Evolutionary conservation across 768 basidiomycete species (phyloP).

Genomic region (Trametes cinnabarina): DNA sequence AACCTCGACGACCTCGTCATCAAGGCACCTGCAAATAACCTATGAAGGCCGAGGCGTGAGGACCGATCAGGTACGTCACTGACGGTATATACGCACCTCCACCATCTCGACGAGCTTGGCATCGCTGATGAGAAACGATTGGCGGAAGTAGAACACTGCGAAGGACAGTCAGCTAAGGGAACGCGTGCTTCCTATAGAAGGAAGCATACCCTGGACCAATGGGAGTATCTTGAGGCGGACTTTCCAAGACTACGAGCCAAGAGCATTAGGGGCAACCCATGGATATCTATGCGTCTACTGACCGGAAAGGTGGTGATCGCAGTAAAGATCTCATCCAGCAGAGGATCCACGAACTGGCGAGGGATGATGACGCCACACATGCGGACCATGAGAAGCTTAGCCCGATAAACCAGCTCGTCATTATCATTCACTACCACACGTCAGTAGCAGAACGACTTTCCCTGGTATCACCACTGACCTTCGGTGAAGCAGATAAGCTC

Average conservation of each 20-base stretch:
- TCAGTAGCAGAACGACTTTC: neutral
- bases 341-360: slow-evolving; percentile 58
- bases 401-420: slow-evolving; percentile 62
- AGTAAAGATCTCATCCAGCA: slow-evolving; percentile 71
- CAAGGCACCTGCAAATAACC: slow-evolving; percentile 77
- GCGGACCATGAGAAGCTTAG: slow-evolving; percentile 69
- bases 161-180: neutral
- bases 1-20: slow-evolving; percentile 87
- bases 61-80: neutral
- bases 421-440: slow-evolving; percentile 61
- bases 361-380: slow-evolving; percentile 88
- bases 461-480: slow-evolving; percentile 36
- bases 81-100: slow-evolving; percentile 47
- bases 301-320: slow-evolving; percentile 77
- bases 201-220: slow-evolving; percentile 62
- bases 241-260: slow-evolving; percentile 71
- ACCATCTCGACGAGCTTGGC: slow-evolving; percentile 74
- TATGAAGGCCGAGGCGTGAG: slow-evolving; percentile 27
- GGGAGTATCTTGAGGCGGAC: slow-evolving; percentile 85
- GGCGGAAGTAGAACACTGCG: slow-evolving; percentile 86
- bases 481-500: slow-evolving; percentile 77
- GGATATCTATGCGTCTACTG: slow-evolving; percentile 26
- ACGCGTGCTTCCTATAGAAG: neutral
- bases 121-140: slow-evolving; percentile 78
- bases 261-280: neutral